Evolutionary conservation across 352 stramenopile genomes (phyloP), one percentile per base, ranked within the genome.

Genomic region (Phytophthora parvispora): DNA sequence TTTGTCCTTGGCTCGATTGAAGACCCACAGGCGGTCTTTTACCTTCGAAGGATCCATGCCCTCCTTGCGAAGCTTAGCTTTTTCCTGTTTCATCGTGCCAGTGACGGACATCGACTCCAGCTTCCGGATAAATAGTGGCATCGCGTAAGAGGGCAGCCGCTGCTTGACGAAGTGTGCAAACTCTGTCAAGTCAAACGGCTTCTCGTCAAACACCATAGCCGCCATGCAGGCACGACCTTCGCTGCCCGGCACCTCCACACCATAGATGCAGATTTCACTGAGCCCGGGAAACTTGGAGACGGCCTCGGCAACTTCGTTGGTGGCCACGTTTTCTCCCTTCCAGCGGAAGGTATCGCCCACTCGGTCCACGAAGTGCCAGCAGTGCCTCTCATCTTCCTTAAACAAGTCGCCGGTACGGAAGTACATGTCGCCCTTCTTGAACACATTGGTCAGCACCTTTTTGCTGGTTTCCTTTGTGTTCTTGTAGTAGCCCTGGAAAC

Each of bases 241-340:
- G 45, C 82, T 81, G 18, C 83, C 83, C 1, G 89, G 90, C 28
- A 97, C 84, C 31, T 84, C 59, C 4, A 93, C 86, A 18, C 86
- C 84, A 49, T 95, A 93, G 45, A 95, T 77, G 59, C 86, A 94
- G n/a, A 93, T 79, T 27, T 93, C 87, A 24, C 84, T 83, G 49
- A 98, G 69, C 1, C 85, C 87, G 1, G 85, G 78, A 59, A 96
- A 97, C 57, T 84, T 76, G 29, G 83, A 86, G 22, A 98, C 72
- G 3, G 87, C 87, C 45, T 96, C 80, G 1, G 84, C 78, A 9
- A 98, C 92, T 69, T 98, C 92, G 52, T 90, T 96, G 2, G 94
- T 98, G 40, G 90, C 87, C 16, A 98, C 91, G 60, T 98, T 98
- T 61, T 98, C 94, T 24, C 94, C 94, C 55, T 98, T 98, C 92